These are phyloP conservation scores for Chrysopogon serrulatus DNA, from an alignment of 176 grass and related monocot species.

Conservation along the genomic window DNA sequence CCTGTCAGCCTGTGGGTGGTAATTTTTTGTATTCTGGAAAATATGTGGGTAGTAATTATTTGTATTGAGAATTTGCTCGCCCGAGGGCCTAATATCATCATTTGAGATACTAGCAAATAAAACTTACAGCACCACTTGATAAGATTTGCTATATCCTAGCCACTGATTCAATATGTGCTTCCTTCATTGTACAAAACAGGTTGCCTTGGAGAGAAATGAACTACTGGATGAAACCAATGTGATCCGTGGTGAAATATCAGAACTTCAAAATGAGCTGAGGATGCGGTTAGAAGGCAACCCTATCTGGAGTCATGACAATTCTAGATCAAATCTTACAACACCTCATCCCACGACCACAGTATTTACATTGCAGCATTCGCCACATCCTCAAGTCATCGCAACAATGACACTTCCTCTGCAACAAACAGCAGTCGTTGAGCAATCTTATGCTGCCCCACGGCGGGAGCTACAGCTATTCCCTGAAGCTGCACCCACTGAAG, in stretches of 20 bases:
- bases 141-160: neutral
- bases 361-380: slow-evolving; percentile 41
- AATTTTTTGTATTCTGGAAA: neutral
- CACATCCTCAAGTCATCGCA: slow-evolving; percentile 10
- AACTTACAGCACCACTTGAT: neutral
- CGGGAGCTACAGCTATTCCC: slow-evolving; percentile 86
- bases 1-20: neutral
- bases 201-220: slow-evolving; percentile 74
- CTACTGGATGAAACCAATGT: slow-evolving; percentile 57
- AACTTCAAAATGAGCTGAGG: slow-evolving; percentile 53
- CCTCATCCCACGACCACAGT: slow-evolving; percentile 22
- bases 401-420: slow-evolving; percentile 6
- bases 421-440: slow-evolving; percentile 29
- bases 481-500: slow-evolving; percentile 27
- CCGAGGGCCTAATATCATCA: neutral
- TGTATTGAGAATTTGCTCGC: neutral
- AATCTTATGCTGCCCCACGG: slow-evolving; percentile 26
- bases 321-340: neutral
- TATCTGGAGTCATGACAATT: slow-evolving; percentile 35
- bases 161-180: neutral
- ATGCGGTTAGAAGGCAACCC: slow-evolving; percentile 25
- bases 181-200: slow-evolving; percentile 42
- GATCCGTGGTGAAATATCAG: slow-evolving; percentile 49
- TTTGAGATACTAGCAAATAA: neutral
- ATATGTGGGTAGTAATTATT: too few species aligned